A percentile compares a stretch with the other conserved stretches of the same genome.
These are phyloP conservation scores for Omphalea diandra DNA, from an alignment of 441 rosid genomes.

Conservation along the genomic window DNA sequence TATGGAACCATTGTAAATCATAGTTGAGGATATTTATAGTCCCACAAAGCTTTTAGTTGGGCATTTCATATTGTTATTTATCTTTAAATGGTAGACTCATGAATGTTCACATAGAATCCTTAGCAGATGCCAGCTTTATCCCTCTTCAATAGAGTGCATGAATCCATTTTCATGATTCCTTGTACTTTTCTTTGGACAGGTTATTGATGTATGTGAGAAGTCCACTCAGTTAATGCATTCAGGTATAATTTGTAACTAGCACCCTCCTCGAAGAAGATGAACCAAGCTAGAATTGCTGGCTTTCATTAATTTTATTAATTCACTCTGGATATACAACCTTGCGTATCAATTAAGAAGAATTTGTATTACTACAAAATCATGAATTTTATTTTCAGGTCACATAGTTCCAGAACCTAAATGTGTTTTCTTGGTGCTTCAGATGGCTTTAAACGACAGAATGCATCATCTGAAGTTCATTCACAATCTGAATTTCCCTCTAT, in stretches of 20 bases:
- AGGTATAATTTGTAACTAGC: conserved; percentile 27
- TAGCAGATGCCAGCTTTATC: not conserved
- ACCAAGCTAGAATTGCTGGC: not conserved
- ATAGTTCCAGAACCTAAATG: conserved; percentile 19
- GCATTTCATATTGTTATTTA: not conserved
- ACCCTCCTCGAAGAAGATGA: conserved; percentile 3
- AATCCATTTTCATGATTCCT: conserved; percentile 3
- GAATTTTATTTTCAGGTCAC: not conserved
- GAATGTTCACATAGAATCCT: not conserved
- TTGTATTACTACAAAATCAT: not conserved
- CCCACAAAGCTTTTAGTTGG: not conserved
- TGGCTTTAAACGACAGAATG: conserved; percentile 35
- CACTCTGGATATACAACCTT: too few species aligned
- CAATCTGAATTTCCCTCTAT: conserved; percentile 45
- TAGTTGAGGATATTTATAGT: not conserved
- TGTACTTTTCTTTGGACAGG: conserved; percentile 44
- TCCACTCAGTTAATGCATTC: conserved; percentile 26
- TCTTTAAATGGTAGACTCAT: not conserved
- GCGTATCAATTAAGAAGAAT: not conserved
- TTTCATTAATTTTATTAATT: too few species aligned
- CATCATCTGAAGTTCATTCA: conserved; percentile 35
- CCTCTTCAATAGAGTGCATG: not conserved
- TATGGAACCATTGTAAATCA: not conserved
- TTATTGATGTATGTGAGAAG: conserved; percentile 33
- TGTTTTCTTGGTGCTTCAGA: conserved; percentile 45